phyloP scores from a whole-genome alignment of 2,329 filamentous ascomycete species.

The Chaetomium globosum region DNA sequence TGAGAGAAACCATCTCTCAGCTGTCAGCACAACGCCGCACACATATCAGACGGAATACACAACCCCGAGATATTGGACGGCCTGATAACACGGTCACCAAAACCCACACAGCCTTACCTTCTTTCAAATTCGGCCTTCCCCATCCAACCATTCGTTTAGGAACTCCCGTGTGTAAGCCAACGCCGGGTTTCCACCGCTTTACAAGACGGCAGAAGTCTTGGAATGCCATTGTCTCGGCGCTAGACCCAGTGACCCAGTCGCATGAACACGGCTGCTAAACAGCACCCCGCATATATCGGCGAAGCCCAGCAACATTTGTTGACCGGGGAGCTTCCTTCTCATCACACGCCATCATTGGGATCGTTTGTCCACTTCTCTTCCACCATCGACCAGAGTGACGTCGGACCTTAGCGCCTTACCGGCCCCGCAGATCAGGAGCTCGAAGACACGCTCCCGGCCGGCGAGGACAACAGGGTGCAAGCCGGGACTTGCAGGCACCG shows the following conservation, averaged over 20 bases:
- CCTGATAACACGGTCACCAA: constrained; percentile 10
- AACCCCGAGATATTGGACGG: not conserved
- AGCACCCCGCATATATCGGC: constrained; percentile 30
- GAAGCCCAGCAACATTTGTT: constrained; percentile 12
- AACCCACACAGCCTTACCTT: constrained; percentile 16
- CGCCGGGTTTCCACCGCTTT: constrained; percentile 3
- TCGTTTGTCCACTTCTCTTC: not conserved
- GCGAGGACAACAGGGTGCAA: not conserved
- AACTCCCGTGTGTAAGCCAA: not conserved
- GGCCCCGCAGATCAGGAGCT: not conserved
- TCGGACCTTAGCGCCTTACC: not conserved
- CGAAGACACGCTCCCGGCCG: not conserved
- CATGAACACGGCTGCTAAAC: constrained; percentile 36
- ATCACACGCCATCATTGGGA: not conserved
- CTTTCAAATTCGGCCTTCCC: constrained; percentile 12
- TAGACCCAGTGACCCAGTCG: constrained; percentile 21
- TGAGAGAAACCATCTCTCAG: not conserved
- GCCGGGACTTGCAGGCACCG: constrained; percentile 1
- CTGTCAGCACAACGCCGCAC: not conserved
- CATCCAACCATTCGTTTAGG: constrained; percentile 12
- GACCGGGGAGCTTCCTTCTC: constrained; percentile 10
- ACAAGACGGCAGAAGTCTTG: constrained; percentile 16
- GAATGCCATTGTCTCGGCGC: constrained; percentile 21
- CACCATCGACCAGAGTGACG: not conserved
- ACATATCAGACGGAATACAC: not conserved